phyloP scores from a whole-genome alignment of 176 grass and related monocot genomes.

The Tillandsia fasciculata region DNA sequence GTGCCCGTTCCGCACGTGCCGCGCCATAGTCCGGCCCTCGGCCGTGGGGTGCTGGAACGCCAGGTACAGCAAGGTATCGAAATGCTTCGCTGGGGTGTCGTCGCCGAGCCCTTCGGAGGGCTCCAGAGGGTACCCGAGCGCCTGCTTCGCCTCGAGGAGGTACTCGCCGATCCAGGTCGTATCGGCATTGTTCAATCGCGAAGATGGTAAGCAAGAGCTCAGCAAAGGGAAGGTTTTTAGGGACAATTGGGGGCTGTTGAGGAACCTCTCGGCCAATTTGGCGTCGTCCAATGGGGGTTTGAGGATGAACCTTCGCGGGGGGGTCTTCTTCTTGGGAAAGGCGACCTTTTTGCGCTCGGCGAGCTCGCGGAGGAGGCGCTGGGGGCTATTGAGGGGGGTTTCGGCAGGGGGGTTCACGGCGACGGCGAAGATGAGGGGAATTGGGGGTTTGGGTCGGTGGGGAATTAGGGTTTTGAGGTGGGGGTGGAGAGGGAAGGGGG shows the following conservation, averaged over 20 bases:
- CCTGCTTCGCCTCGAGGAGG: constrained; percentile 96
- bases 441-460: constrained; percentile 9
- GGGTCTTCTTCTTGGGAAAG: constrained; percentile 77
- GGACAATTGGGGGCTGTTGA: constrained; percentile 92
- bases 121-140: constrained; percentile 85
- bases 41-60: constrained; percentile 68
- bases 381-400: constrained; percentile 74
- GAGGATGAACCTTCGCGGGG: constrained; percentile 73
- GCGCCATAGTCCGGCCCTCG: constrained; percentile 51
- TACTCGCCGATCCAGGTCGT: constrained; percentile 89
- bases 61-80: constrained; percentile 89
- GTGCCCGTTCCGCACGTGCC: constrained; percentile 79
- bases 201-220: constrained; percentile 80
- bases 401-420: constrained; percentile 17
- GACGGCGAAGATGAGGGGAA: constrained; percentile 20
- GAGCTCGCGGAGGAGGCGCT: constrained; percentile 78
- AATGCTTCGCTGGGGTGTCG: constrained; percentile 76
- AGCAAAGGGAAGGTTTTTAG: constrained; percentile 85
- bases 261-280: constrained; percentile 78
- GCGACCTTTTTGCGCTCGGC: constrained; percentile 76
- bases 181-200: constrained; percentile 67
- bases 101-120: constrained; percentile 70
- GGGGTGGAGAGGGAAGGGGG: constrained; percentile 4
- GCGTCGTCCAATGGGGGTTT: constrained; percentile 91
- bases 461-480: constrained; percentile 26